These are phyloP conservation scores for Jamesozyma rosinii DNA, from an alignment of 805 yeast genomes.

Conservation along the genomic window DNA sequence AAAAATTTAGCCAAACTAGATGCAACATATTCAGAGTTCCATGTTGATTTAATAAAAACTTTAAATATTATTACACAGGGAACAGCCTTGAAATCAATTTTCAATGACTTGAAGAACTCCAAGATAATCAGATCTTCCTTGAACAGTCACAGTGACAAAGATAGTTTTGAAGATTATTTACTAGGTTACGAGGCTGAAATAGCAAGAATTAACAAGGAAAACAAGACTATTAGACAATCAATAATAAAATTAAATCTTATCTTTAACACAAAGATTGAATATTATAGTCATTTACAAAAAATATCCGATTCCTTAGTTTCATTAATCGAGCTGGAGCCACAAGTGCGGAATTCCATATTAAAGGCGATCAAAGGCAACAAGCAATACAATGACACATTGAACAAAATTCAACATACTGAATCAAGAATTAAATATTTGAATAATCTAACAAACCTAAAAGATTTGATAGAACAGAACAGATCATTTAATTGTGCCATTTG, in stretches of 20 bases:
- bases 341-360: slow-evolving; percentile 11
- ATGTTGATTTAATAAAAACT: slow-evolving; percentile 22
- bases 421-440: slow-evolving; percentile 43
- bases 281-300: slow-evolving; percentile 75
- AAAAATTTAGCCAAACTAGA: slow-evolving; percentile 14
- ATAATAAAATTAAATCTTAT: slow-evolving; percentile 48
- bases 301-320: slow-evolving; percentile 74
- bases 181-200: slow-evolving; percentile 17
- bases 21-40: slow-evolving; percentile 25
- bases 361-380: slow-evolving; percentile 18
- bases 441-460: slow-evolving; percentile 30
- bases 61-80: slow-evolving; percentile 18
- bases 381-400: slow-evolving; percentile 16
- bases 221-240: slow-evolving; percentile 31
- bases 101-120: slow-evolving; percentile 29
- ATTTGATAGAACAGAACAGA: slow-evolving; percentile 25
- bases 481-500: slow-evolving; percentile 64
- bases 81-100: slow-evolving; percentile 23
- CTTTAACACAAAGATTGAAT: slow-evolving; percentile 72
- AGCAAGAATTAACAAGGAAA: slow-evolving; percentile 17
- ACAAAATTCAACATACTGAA: slow-evolving; percentile 24
- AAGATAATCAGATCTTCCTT: slow-evolving; percentile 14
- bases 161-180: slow-evolving; percentile 22
- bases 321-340: slow-evolving; percentile 28
- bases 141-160: slow-evolving; percentile 3